Conservation (phyloP, 768 basidiomycete genomes). For the Pulveroboletus sp. region DNA sequence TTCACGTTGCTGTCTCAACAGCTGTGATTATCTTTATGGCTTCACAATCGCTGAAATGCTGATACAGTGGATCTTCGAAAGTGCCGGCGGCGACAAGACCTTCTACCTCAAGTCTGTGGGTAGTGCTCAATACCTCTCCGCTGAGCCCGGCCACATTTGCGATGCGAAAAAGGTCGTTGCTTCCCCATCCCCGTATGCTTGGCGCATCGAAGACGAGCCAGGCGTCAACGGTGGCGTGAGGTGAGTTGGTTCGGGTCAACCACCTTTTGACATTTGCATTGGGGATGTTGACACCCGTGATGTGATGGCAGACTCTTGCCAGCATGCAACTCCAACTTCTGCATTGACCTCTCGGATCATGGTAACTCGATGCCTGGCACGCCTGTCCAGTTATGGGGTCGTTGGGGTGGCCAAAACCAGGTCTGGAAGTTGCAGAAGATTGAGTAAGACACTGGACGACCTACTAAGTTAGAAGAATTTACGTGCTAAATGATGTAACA, state of each 20-base stretch:
- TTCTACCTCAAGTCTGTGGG: constrained; percentile 44
- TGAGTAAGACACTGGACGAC: constrained; percentile 3
- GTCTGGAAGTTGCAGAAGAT: constrained; percentile 37
- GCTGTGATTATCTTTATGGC: not conserved
- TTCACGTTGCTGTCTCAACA: too few species aligned
- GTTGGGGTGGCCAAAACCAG: constrained; percentile 50
- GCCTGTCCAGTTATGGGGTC: constrained; percentile 44
- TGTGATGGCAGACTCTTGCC: constrained; percentile 39
- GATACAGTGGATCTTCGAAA: constrained; percentile 45
- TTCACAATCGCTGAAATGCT: not conserved
- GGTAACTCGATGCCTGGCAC: constrained; percentile 46
- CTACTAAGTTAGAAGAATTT: too few species aligned
- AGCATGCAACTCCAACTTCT: constrained; percentile 36
- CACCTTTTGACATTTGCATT: not conserved
- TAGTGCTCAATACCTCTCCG: constrained; percentile 39
- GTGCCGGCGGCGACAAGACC: constrained; percentile 10
- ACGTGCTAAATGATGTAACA: too few species aligned
- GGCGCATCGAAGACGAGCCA: constrained; percentile 49
- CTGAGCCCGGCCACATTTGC: constrained; percentile 23
- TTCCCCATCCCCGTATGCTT: constrained; percentile 34
- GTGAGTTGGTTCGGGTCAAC: constrained; percentile 29
- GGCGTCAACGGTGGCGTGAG: constrained; percentile 37
- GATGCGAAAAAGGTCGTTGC: constrained; percentile 44
- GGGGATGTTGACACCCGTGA: too few species aligned
- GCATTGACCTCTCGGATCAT: constrained; percentile 45